These are phyloP conservation scores for Suillus decipiens DNA, from an alignment of 768 basidiomycete species.

Conservation along the genomic window DNA sequence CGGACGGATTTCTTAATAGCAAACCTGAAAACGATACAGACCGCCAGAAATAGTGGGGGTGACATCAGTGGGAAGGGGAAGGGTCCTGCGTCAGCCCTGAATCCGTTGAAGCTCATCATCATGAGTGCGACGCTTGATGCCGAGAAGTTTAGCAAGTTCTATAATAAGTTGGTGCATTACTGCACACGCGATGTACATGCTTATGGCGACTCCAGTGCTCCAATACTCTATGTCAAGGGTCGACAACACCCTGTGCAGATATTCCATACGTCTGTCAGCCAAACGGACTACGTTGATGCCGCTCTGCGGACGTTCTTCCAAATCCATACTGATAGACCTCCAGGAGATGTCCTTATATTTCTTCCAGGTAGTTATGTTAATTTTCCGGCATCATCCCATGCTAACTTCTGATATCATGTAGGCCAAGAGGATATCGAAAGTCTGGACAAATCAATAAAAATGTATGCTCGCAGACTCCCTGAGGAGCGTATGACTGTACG, in stretches of 20 bases:
- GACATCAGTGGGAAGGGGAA: constrained; percentile 51
- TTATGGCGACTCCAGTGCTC: constrained; percentile 55
- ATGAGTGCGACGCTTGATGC: constrained; percentile 99
- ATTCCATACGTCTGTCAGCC: constrained; percentile 72
- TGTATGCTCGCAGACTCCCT: constrained; percentile 71
- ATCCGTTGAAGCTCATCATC: constrained; percentile 86
- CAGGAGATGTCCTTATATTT: constrained; percentile 92
- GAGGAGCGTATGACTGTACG: constrained; percentile 52
- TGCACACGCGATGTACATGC: neutral
- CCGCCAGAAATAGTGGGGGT: constrained; percentile 51
- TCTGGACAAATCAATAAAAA: constrained; percentile 71
- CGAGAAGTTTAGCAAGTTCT: constrained; percentile 90
- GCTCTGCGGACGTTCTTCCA: constrained; percentile 94
- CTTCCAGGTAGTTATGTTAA: constrained; percentile 62
- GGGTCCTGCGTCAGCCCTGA: constrained; percentile 36
- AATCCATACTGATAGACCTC: constrained; percentile 77
- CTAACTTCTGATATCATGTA: constrained; percentile 27
- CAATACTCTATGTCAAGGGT: constrained; percentile 88
- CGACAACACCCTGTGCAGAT: constrained; percentile 90
- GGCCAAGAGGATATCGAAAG: constrained; percentile 97
- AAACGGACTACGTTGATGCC: constrained; percentile 84
- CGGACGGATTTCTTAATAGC: constrained; percentile 94
- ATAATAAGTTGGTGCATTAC: constrained; percentile 60
- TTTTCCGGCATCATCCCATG: neutral
- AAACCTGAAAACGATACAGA: constrained; percentile 81